A percentile compares a stretch with the other conserved stretches of the same genome.
Evolutionary conservation across 805 yeast genomes (phyloP).

Genomic region (Zygosaccharomyces bisporus): DNA sequence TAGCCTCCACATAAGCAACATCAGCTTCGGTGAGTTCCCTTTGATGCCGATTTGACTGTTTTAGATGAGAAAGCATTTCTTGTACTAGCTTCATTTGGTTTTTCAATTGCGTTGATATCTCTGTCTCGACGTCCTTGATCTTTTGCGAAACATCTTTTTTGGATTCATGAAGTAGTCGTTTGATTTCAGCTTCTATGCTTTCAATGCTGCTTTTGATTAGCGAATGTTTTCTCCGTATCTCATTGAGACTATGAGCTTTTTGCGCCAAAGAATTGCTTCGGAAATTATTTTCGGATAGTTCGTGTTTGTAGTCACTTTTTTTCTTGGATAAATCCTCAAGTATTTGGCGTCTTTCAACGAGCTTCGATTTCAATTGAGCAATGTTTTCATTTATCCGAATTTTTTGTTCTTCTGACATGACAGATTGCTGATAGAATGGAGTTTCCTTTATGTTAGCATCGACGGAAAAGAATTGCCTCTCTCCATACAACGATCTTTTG

Average conservation of each 20-base stretch:
- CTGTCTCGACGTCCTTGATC: constrained; percentile 35
- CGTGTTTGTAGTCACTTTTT: constrained; percentile 14
- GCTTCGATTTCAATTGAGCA: constrained; percentile 10
- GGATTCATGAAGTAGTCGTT: constrained; percentile 38
- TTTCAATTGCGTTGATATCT: constrained; percentile 22
- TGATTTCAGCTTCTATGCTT: constrained; percentile 33
- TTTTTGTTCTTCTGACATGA: constrained; percentile 27
- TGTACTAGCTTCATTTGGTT: constrained; percentile 27
- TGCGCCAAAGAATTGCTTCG: constrained; percentile 20
- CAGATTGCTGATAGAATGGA: constrained; percentile 26
- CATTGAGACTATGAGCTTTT: constrained; percentile 18
- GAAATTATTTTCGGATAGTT: constrained; percentile 8
- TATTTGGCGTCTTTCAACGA: constrained; percentile 11
- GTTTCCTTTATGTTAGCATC: constrained; percentile 19
- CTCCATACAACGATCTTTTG: constrained; percentile 61
- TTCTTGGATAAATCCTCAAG: constrained; percentile 16
- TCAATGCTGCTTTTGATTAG: constrained; percentile 29
- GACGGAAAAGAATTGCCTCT: constrained; percentile 45
- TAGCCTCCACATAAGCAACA: constrained; percentile 38
- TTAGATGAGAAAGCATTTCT: constrained; percentile 22
- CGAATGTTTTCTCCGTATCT: constrained; percentile 20
- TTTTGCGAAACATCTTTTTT: constrained; percentile 42
- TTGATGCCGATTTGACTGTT: constrained; percentile 27
- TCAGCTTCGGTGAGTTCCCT: constrained; percentile 28
- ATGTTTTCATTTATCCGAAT: constrained; percentile 18